A percentile compares a stretch with the other conserved stretches of the same genome.
phyloP scores from a whole-genome alignment of 805 yeast species.

The Lipomyces mesembrius region DNA sequence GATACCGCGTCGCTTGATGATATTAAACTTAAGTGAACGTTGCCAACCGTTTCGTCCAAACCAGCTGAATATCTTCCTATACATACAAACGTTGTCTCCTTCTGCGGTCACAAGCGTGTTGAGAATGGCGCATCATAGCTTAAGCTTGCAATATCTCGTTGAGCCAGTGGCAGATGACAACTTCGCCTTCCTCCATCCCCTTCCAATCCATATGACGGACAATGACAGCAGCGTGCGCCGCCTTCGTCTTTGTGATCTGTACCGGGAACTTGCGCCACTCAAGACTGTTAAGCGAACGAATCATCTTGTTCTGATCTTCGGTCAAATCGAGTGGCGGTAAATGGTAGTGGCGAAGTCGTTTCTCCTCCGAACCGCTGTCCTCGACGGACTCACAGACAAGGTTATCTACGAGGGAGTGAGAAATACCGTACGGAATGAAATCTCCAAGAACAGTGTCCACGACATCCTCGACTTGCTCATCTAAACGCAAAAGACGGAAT shows the following conservation, averaged over 20 bases:
- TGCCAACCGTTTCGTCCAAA: background rate
- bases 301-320: slow-evolving; percentile 55
- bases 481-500: slow-evolving; percentile 47
- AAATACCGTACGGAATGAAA: slow-evolving; percentile 34
- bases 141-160: slow-evolving; percentile 48
- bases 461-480: slow-evolving; percentile 65
- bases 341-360: slow-evolving; percentile 37
- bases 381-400: slow-evolving; percentile 38
- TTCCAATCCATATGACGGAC: slow-evolving; percentile 61
- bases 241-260: slow-evolving; percentile 64
- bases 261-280: slow-evolving; percentile 75
- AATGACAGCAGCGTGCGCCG: slow-evolving; percentile 83
- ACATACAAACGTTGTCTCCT: background rate
- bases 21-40: background rate
- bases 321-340: slow-evolving; percentile 48
- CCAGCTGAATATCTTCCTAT: background rate
- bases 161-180: slow-evolving; percentile 68
- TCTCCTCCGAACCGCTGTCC: slow-evolving; percentile 41
- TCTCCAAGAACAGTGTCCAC: slow-evolving; percentile 55
- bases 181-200: slow-evolving; percentile 69
- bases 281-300: slow-evolving; percentile 60
- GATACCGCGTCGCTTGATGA: background rate
- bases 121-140: background rate
- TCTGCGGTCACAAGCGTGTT: background rate
- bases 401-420: slow-evolving; percentile 40